Percentiles rank a stretch among this genome's conserved stretches.
Evolutionary conservation across 345 rosid genomes (phyloP).

Genomic region (Pugionium cornutum): DNA sequence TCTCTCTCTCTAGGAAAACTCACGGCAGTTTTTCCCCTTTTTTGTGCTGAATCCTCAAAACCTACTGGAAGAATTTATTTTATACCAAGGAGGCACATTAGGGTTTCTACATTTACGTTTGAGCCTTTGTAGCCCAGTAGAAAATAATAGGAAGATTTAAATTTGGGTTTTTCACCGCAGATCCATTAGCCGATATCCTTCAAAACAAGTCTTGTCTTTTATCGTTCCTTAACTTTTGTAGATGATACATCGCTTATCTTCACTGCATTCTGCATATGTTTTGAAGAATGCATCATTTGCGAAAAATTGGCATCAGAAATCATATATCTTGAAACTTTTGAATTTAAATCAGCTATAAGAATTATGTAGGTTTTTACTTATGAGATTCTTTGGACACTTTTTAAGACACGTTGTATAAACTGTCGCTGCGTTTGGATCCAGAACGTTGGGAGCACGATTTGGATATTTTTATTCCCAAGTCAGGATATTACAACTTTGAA

Average conservation of each 20-base stretch:
- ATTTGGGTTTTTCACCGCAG: too few relatives aligned
- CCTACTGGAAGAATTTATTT: too few relatives aligned
- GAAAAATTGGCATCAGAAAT: background rate
- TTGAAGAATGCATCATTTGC: background rate
- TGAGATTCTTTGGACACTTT: background rate
- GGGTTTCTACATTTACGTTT: too few relatives aligned
- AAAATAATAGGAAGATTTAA: too few relatives aligned
- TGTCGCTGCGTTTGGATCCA: conserved; percentile 25
- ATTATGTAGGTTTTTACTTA: background rate
- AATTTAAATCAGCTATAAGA: background rate
- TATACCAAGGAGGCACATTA: too few relatives aligned
- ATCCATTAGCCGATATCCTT: too few relatives aligned
- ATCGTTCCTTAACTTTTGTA: background rate
- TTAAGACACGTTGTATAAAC: too few relatives aligned
- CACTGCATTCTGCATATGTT: background rate
- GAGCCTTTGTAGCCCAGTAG: too few relatives aligned
- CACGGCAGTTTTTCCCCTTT: too few relatives aligned
- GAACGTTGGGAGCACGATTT: conserved; percentile 38
- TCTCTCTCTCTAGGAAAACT: too few relatives aligned
- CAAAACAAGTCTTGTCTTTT: background rate
- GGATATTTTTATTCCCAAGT: conserved; percentile 20
- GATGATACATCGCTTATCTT: background rate
- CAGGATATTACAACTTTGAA: conserved; percentile 19
- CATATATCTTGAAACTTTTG: background rate
- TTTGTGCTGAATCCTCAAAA: too few relatives aligned